Percentiles rank a stretch among this genome's conserved stretches.
Conservation (phyloP, 192 early-diverging fungal species). For the Radiomyces spectabilis region DNA sequence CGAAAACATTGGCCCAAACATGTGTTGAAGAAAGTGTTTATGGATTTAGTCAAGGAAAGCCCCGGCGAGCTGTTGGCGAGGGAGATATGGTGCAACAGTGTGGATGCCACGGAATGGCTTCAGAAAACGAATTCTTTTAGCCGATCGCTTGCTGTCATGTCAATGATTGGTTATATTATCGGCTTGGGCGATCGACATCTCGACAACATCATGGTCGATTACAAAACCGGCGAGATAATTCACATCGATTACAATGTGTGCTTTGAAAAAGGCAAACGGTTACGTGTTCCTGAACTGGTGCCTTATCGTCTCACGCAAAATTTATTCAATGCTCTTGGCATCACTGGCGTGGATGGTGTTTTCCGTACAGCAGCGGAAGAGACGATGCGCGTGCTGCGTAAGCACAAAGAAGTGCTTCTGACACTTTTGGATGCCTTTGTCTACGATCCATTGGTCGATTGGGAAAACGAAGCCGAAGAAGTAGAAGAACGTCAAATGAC, state of each 20-base stretch:
- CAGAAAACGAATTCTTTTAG: slow-evolving; percentile 61
- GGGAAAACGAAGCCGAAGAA: slow-evolving; percentile 33
- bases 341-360: slow-evolving; percentile 70
- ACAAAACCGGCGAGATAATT: slow-evolving; percentile 72
- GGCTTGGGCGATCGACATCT: slow-evolving; percentile 91
- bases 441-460: slow-evolving; percentile 76
- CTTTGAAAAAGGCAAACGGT: slow-evolving; percentile 87
- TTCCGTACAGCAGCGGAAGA: slow-evolving; percentile 76
- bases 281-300: slow-evolving; percentile 84
- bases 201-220: slow-evolving; percentile 88
- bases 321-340: slow-evolving; percentile 82
- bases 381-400: slow-evolving; percentile 69
- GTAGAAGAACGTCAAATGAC: slow-evolving; percentile 17
- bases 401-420: slow-evolving; percentile 71
- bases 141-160: slow-evolving; percentile 77
- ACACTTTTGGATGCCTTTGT: slow-evolving; percentile 92
- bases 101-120: slow-evolving; percentile 70
- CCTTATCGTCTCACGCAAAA: slow-evolving; percentile 90
- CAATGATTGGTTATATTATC: slow-evolving; percentile 83
- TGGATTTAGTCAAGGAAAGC: slow-evolving; percentile 55
- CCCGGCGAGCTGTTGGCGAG: slow-evolving; percentile 56
- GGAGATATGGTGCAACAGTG: slow-evolving; percentile 57
- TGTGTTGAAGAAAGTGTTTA: slow-evolving; percentile 48
- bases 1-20: slow-evolving; percentile 63
- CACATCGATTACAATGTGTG: slow-evolving; percentile 97